Percentiles rank a stretch among this genome's conserved stretches.
Conservation (phyloP, 805 yeast species). For the Pachysolen tannophilus region DNA sequence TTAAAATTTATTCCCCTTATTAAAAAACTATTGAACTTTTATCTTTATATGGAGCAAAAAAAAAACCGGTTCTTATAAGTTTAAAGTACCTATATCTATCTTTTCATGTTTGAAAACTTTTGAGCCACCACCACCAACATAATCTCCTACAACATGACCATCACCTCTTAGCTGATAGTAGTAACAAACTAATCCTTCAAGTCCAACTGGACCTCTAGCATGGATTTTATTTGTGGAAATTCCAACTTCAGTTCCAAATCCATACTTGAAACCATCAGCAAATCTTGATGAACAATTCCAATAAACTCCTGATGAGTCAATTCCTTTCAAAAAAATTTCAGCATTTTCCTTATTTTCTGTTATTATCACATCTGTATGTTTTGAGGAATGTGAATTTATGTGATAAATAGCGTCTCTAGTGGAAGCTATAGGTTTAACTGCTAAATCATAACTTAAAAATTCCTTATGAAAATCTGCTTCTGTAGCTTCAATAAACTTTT, state of each 20-base stretch:
- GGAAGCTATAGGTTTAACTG: conserved; percentile 54
- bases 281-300: conserved; percentile 97
- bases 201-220: conserved; percentile 97
- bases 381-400: conserved; percentile 87
- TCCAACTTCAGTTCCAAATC: conserved; percentile 98
- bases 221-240: conserved; percentile 95
- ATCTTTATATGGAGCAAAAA: too few species aligned
- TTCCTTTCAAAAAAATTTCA: conserved; percentile 67
- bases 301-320: conserved; percentile 94
- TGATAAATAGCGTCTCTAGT: conserved; percentile 74
- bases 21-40: too few species aligned
- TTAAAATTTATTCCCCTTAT: too few species aligned
- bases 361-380: conserved; percentile 89
- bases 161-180: conserved; percentile 88
- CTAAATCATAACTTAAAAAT: conserved; percentile 74
- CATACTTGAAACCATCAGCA: conserved; percentile 98
- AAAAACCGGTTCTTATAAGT: too few species aligned
- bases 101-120: conserved; percentile 71
- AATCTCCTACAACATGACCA: conserved; percentile 91
- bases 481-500: conserved; percentile 36
- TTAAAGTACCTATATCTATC: conserved; percentile 29
- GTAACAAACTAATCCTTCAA: conserved; percentile 93
- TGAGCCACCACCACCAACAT: conserved; percentile 87
- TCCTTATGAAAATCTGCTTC: conserved; percentile 76
- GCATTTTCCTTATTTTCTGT: conserved; percentile 71